Percentiles rank a stretch among this genome's conserved stretches.
These are phyloP conservation scores for Anethum foeniculum DNA, from an alignment of 140 eudicot species.

Conservation along the genomic window DNA sequence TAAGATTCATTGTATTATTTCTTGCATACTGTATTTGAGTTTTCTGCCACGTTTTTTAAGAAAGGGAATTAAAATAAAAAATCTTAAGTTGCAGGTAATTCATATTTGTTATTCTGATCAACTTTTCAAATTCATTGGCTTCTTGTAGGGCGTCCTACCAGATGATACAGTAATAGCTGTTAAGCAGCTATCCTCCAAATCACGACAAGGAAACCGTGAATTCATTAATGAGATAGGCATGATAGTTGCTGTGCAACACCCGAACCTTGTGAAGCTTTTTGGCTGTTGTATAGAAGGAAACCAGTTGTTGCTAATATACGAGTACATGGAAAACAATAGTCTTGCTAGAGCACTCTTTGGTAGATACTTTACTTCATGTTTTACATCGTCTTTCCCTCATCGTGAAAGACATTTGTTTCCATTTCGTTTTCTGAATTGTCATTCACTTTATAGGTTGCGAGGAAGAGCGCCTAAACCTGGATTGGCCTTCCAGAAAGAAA, in stretches of 20 bases:
- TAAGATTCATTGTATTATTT: neutral
- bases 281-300: slow-evolving; percentile 72
- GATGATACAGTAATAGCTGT: slow-evolving; percentile 84
- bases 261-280: slow-evolving; percentile 57
- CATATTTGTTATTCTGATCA: neutral
- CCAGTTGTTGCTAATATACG: slow-evolving; percentile 50
- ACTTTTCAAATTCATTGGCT: neutral
- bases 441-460: slow-evolving; percentile 30
- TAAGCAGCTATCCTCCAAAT: slow-evolving; percentile 79
- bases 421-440: neutral
- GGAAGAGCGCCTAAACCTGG: slow-evolving; percentile 44
- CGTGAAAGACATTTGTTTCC: neutral
- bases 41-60: neutral
- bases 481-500: slow-evolving; percentile 56
- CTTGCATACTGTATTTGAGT: neutral
- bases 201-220: slow-evolving; percentile 93
- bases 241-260: slow-evolving; percentile 92
- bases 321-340: slow-evolving; percentile 53
- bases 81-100: neutral
- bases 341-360: slow-evolving; percentile 81
- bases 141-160: slow-evolving; percentile 53
- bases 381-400: neutral
- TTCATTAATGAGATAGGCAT: slow-evolving; percentile 91
- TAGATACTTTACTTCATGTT: slow-evolving; percentile 20
- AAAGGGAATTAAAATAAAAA: neutral